Conservation (phyloP, 495 filamentous ascomycete genomes). For the Tuber magnatum region DNA sequence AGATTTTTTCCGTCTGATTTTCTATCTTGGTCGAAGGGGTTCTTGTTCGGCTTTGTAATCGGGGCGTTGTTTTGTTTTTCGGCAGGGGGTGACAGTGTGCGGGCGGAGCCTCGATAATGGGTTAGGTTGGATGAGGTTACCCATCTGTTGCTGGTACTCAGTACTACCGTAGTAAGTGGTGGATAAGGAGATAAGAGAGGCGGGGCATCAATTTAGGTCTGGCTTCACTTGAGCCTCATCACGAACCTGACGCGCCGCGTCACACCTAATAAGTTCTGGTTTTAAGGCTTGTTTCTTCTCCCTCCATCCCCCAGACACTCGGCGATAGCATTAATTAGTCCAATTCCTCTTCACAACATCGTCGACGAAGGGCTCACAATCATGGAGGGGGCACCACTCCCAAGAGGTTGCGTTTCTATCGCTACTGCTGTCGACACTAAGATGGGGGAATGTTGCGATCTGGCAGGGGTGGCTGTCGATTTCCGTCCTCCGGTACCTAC, state of each 20-base stretch:
- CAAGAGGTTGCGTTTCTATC: neutral
- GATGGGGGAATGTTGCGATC: slow-evolving; percentile 9
- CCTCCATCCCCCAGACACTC: neutral
- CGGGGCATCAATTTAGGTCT: neutral
- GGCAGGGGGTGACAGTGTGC: neutral
- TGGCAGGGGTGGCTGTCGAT: slow-evolving; percentile 22
- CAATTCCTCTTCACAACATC: neutral
- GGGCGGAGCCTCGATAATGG: neutral
- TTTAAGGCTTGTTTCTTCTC: neutral
- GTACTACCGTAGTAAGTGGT: too few relatives aligned
- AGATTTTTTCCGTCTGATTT: neutral
- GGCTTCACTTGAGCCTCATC: neutral
- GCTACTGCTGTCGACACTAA: neutral
- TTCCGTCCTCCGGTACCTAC: slow-evolving; percentile 22
- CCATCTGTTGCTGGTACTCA: too few relatives aligned
- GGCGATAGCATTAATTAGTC: neutral
- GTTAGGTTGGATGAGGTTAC: neutral
- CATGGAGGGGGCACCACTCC: neutral
- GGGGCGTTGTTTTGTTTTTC: neutral
- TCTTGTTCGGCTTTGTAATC: neutral
- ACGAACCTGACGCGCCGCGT: neutral
- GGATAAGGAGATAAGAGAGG: neutral
- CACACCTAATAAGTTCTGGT: neutral
- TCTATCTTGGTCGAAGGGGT: neutral
- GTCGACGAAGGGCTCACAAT: neutral